Evolutionary conservation across 2,329 filamentous ascomycete genomes (phyloP).

Genomic region (Penicillium polonicum): DNA sequence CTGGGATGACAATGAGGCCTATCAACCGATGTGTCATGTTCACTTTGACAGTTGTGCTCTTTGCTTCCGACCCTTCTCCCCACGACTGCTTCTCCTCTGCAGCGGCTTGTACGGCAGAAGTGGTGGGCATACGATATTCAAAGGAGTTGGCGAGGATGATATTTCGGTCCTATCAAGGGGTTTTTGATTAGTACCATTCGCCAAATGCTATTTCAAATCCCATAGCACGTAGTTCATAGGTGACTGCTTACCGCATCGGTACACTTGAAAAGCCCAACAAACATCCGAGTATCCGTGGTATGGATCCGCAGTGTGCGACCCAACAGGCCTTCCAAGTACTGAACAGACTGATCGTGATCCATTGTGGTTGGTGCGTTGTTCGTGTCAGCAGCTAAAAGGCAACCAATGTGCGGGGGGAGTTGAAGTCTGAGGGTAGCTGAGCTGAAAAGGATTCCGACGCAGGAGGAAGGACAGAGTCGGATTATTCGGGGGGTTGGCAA

Average conservation of each 20-base stretch:
- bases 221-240: slow-evolving; percentile 1
- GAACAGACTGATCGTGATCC: slow-evolving; percentile 37
- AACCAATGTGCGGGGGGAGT: slow-evolving; percentile 1
- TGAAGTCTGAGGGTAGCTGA: neutral
- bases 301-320: slow-evolving; percentile 77
- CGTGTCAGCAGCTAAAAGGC: slow-evolving; percentile 4
- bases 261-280: slow-evolving; percentile 89
- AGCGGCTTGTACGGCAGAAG: slow-evolving; percentile 47
- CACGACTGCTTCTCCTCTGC: slow-evolving; percentile 30
- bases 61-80: slow-evolving; percentile 21
- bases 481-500: neutral
- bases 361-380: slow-evolving; percentile 27
- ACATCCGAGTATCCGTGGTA: slow-evolving; percentile 80
- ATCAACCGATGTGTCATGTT: slow-evolving; percentile 84
- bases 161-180: slow-evolving; percentile 68
- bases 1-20: slow-evolving; percentile 85
- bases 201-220: neutral
- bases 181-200: slow-evolving; percentile 9
- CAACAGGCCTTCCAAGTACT: slow-evolving; percentile 59
- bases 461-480: neutral
- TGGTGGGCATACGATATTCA: slow-evolving; percentile 79
- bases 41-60: slow-evolving; percentile 50
- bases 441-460: neutral
- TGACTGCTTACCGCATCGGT: slow-evolving; percentile 72
- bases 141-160: slow-evolving; percentile 81